Percentiles rank a stretch among this genome's conserved stretches.
Conservation (phyloP, 805 yeast species). For the Candida boleticola region DNA sequence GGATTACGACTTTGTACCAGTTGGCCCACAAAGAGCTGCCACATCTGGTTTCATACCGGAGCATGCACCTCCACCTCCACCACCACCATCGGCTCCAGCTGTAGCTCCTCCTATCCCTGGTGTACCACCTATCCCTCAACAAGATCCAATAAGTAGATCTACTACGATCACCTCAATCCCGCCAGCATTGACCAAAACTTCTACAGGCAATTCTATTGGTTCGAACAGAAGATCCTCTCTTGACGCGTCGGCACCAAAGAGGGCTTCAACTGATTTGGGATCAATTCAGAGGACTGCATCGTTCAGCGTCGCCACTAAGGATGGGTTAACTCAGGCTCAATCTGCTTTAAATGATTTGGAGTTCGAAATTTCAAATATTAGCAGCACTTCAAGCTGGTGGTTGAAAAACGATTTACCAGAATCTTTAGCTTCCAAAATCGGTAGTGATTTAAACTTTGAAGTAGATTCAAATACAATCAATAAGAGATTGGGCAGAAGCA, state of each 20-base stretch:
- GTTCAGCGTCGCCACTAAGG: not conserved
- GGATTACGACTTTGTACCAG: constrained; percentile 2
- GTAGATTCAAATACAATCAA: constrained; percentile 54
- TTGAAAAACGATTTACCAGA: constrained; percentile 56
- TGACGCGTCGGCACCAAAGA: not conserved
- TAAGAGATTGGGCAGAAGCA: constrained; percentile 56
- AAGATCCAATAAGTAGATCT: constrained; percentile 9
- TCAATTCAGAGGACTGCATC: not conserved
- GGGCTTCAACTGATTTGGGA: not conserved
- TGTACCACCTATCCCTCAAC: constrained; percentile 9
- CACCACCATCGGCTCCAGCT: constrained; percentile 9
- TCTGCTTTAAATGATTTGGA: constrained; percentile 21
- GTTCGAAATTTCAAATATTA: constrained; percentile 15
- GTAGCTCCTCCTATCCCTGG: constrained; percentile 6
- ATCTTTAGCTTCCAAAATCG: constrained; percentile 35
- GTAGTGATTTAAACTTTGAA: constrained; percentile 58
- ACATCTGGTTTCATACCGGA: constrained; percentile 8
- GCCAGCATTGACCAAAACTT: constrained; percentile 1
- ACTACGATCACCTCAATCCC: not conserved
- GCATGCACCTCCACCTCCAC: constrained; percentile 15
- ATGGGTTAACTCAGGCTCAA: constrained; percentile 20
- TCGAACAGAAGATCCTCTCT: not conserved
- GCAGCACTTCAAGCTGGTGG: constrained; percentile 66
- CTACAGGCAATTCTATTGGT: constrained; percentile 14
- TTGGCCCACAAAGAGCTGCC: constrained; percentile 1